Percentiles rank a stretch among this genome's conserved stretches.
phyloP scores from a whole-genome alignment of 169 alveolate genomes.

The Fabrea salina region DNA sequence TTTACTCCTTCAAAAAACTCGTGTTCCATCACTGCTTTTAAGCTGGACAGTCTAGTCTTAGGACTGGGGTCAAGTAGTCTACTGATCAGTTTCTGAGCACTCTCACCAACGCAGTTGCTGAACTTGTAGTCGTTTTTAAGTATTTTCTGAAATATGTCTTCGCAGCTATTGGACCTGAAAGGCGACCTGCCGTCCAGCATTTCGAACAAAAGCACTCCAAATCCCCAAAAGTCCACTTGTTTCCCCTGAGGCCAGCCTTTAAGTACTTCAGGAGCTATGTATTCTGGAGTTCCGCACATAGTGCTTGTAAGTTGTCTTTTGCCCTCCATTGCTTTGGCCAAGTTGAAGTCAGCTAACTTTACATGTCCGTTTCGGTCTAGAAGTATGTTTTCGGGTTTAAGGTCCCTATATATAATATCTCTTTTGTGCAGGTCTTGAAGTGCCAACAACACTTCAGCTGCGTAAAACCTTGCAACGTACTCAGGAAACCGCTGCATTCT shows the following conservation, averaged over 20 bases:
- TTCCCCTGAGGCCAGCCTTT: slow-evolving; percentile 46
- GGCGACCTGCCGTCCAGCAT: slow-evolving; percentile 49
- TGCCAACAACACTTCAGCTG: slow-evolving; percentile 65
- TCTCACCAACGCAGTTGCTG: too few relatives aligned
- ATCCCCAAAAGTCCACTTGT: slow-evolving; percentile 54
- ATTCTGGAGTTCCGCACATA: slow-evolving; percentile 73
- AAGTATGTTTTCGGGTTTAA: slow-evolving; percentile 78
- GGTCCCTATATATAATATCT: slow-evolving; percentile 67
- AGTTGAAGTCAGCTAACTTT: slow-evolving; percentile 73
- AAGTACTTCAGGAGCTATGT: slow-evolving; percentile 69
- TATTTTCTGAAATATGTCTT: too few relatives aligned
- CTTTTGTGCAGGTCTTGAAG: slow-evolving; percentile 57
- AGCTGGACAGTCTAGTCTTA: too few relatives aligned
- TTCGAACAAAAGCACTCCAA: slow-evolving; percentile 57
- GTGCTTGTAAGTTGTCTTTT: slow-evolving; percentile 59
- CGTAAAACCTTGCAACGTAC: slow-evolving; percentile 61
- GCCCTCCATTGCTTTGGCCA: neutral
- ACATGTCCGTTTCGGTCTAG: slow-evolving; percentile 67
- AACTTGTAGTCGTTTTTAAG: too few relatives aligned
- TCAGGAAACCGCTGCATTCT: slow-evolving; percentile 48
- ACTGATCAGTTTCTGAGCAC: too few relatives aligned
- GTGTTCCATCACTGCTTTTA: too few relatives aligned
- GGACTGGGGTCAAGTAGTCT: too few relatives aligned
- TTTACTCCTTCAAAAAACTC: too few relatives aligned
- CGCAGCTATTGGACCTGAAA: slow-evolving; percentile 45